Conservation (phyloP, 495 filamentous ascomycete species). For the Sabuloglossum arenarium region DNA sequence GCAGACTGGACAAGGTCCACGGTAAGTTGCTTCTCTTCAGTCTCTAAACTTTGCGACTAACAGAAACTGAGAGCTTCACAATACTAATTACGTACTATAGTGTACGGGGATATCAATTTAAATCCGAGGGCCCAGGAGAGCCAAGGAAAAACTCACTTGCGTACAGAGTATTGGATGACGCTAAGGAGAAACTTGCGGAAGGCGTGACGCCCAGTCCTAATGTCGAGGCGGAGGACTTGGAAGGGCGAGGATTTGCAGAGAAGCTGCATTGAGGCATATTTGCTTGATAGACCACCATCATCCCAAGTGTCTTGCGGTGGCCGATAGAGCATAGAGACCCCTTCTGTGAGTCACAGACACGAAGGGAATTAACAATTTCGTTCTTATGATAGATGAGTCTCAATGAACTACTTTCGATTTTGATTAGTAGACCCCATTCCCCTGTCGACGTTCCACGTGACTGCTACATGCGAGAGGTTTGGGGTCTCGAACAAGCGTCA, state of each 20-base stretch:
- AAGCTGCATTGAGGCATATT: background rate
- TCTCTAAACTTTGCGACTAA: background rate
- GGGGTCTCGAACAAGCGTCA: too few relatives aligned
- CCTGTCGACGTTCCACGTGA: background rate
- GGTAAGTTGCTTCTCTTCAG: slow-evolving; percentile 23
- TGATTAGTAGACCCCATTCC: background rate
- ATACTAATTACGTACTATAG: slow-evolving; percentile 14
- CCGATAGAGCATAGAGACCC: background rate
- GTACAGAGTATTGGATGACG: slow-evolving; percentile 28
- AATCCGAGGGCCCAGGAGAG: slow-evolving; percentile 40
- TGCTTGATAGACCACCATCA: background rate
- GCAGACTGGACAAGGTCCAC: slow-evolving; percentile 55
- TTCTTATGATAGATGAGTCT: background rate
- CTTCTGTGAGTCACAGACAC: background rate
- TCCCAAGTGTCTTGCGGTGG: background rate
- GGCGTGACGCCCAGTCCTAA: background rate
- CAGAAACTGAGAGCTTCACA: background rate
- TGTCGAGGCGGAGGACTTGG: background rate
- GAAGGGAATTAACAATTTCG: background rate
- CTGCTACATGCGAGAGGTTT: too few relatives aligned
- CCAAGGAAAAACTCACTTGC: slow-evolving; percentile 44
- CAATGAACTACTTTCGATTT: background rate
- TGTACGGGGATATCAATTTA: slow-evolving; percentile 69
- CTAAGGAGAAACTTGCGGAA: background rate
- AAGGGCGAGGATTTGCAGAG: background rate